Evolutionary conservation across 225 moss, liverwort and hornwort genomes (phyloP).

Genomic region (Polytrichum formosum): DNA sequence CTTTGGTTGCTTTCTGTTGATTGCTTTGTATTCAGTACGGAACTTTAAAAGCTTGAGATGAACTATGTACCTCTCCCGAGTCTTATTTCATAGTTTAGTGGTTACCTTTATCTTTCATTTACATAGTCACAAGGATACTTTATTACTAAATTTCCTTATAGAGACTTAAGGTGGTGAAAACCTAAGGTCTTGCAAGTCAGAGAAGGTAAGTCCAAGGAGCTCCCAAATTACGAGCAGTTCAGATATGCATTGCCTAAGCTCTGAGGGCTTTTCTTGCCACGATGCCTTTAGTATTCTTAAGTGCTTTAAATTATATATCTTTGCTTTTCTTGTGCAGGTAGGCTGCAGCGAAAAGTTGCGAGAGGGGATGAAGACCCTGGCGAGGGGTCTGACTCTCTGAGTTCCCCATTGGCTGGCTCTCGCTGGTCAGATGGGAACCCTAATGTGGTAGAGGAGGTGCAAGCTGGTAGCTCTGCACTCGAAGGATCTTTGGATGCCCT

Average conservation of each 20-base stretch:
- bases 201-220: not conserved
- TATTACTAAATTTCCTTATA: not conserved
- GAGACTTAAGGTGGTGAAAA: not conserved
- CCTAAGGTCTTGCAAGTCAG: not conserved
- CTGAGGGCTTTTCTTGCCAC: not conserved
- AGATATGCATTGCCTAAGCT: not conserved
- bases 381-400: conserved; percentile 23
- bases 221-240: not conserved
- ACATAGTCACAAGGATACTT: too few species aligned
- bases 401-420: conserved; percentile 15
- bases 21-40: too few species aligned
- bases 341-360: conserved; percentile 27
- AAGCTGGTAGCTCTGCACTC: conserved; percentile 11
- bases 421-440: conserved; percentile 34
- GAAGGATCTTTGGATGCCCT: conserved; percentile 37
- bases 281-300: not conserved
- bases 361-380: conserved; percentile 27
- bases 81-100: too few species aligned
- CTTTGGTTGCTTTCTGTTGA: too few species aligned
- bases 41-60: too few species aligned
- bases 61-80: too few species aligned
- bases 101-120: too few species aligned
- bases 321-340: conserved; percentile 19
- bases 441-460: conserved; percentile 22
- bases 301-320: too few species aligned